Base-by-base conservation (phyloP, 2,329 filamentous ascomycete genomes). In the Metarhizium album region DNA sequence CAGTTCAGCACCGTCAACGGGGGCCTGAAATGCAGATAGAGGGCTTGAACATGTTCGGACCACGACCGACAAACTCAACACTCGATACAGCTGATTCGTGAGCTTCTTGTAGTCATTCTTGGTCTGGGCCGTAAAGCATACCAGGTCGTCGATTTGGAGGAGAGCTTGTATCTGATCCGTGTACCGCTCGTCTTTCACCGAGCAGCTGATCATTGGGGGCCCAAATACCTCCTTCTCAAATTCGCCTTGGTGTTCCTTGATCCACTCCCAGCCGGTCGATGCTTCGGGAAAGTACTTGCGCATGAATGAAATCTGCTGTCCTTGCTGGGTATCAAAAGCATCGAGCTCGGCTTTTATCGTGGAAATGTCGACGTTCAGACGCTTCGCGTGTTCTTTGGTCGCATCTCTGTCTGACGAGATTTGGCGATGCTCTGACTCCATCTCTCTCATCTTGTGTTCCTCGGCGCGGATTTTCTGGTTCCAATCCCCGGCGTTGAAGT, bases 211-310 rank as follows among this genome's bases (percentile, higher is more conserved):
- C 60, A 93, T 79, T 0, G 90, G 83, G 5, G 90, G 90, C 0
- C 87, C 89, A 62, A 86, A 89, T 4, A 96, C 83, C 52, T 85
- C 76, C 56, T 85, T 81, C 60, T 86, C 79, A 56, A 96, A 93
- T 46, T 77, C 67, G 50, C 75, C 63, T 53, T 76, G 76, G 62
- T 98, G 82, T 2, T 80, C 66, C 61, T 87, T 78, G 48, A 97
- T 76, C 90, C 91, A 98, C 42, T 83, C 74, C 82, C 88, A 95
- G 2, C 83, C 89, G 56, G 64, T 71, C 11, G 78, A 77, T 2
- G 85, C 80, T 51, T 96, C 86, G 0, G 63, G 63, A 11, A 83
- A 85, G 0, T 76, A 16, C 5, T 63, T 73, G 48, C 72, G 73
- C 50, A 98, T 75, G 56, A 84, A 80, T 46, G 70, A 79, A 50